phyloP scores from a whole-genome alignment of 345 rosid genomes.

The Ceriops tagal region DNA sequence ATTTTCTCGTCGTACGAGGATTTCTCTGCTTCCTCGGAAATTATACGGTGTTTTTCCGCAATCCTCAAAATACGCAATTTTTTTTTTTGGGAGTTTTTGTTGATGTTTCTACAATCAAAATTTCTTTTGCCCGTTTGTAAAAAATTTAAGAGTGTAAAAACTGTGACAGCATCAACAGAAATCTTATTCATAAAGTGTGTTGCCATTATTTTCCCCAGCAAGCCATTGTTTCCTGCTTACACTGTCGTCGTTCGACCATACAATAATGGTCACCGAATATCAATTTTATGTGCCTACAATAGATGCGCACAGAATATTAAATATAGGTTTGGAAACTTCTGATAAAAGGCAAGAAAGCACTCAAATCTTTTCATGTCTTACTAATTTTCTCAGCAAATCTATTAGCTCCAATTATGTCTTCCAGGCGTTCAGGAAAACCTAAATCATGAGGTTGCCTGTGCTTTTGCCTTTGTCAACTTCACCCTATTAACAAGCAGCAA shows the following conservation, averaged over 20 bases:
- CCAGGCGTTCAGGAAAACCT: constrained; percentile 92
- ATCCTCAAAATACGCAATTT: too few species aligned
- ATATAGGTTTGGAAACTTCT: not conserved
- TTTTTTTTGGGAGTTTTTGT: too few species aligned
- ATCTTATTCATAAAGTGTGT: too few species aligned
- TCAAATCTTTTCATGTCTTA: constrained; percentile 66
- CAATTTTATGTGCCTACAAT: not conserved
- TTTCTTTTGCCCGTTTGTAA: too few species aligned
- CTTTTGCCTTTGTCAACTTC: constrained; percentile 99
- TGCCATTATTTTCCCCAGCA: too few species aligned
- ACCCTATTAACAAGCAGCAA: constrained; percentile 52
- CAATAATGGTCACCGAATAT: not conserved
- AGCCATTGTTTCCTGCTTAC: not conserved
- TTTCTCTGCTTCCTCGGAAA: too few species aligned
- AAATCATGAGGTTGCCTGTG: constrained; percentile 94
- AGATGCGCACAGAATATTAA: not conserved
- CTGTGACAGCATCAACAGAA: too few species aligned
- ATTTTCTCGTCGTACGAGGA: too few species aligned
- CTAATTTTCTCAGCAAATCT: constrained; percentile 87
- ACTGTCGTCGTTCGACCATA: not conserved
- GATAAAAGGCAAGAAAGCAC: constrained; percentile 33
- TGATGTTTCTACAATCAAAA: too few species aligned
- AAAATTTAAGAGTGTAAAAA: constrained; percentile 19
- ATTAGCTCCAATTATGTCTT: constrained; percentile 89
- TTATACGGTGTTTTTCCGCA: too few species aligned